Conservation (phyloP, 2,329 filamentous ascomycete genomes). For the Dryadomyces sulphureus region DNA sequence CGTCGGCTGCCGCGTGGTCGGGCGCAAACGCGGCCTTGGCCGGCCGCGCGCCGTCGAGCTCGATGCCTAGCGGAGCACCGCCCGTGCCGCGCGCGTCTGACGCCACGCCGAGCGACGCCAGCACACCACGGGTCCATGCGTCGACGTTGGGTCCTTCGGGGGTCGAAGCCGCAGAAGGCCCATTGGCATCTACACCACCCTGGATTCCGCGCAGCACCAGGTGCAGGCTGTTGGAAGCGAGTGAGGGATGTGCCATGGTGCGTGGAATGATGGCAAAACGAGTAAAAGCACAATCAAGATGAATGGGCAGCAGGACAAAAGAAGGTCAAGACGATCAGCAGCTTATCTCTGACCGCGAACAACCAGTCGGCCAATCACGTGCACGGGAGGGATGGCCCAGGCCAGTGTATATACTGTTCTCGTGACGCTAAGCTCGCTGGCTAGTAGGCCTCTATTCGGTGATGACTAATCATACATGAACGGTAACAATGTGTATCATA, state of each 20-base stretch:
- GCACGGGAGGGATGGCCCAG: no score
- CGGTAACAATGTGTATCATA: no score
- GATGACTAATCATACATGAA: no score
- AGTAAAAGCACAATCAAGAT: no score
- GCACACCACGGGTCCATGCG: slow-evolving; percentile 48
- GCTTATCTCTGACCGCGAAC: no score
- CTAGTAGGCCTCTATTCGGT: no score
- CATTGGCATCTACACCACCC: neutral
- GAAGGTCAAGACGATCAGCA: no score
- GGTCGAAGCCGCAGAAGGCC: neutral
- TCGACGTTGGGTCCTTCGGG: slow-evolving; percentile 36
- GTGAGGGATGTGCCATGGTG: neutral
- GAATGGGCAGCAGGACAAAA: no score
- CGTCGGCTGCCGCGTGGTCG: slow-evolving; percentile 5
- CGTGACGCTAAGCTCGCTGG: no score
- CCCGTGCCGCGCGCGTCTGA: slow-evolving; percentile 43
- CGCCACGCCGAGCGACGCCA: slow-evolving; percentile 39
- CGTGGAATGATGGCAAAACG: no score
- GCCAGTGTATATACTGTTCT: no score
- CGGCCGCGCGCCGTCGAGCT: slow-evolving; percentile 38
- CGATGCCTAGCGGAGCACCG: slow-evolving; percentile 54
- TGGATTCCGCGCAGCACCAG: neutral
- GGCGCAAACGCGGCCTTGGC: neutral
- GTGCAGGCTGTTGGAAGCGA: neutral
- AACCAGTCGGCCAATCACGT: no score